Percentiles rank a stretch among this genome's conserved stretches.
These are phyloP conservation scores for Sugiyamaella xylanicola DNA, from an alignment of 1,139 yeast genomes.

Conservation along the genomic window DNA sequence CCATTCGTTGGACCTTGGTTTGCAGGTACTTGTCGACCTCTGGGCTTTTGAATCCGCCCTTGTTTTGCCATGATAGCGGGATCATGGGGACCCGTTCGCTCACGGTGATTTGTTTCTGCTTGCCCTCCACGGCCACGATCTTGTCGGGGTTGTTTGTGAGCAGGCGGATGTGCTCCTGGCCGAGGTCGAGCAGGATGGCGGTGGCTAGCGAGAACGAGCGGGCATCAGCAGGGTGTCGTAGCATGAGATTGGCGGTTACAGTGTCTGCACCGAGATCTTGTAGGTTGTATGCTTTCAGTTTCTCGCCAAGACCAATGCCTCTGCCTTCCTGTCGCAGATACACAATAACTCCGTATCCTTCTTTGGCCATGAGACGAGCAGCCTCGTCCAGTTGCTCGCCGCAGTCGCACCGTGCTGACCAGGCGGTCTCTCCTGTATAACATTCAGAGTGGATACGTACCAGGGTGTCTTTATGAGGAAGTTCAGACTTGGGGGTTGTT, in stretches of 20 bases:
- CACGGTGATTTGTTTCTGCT: slow-evolving; percentile 66
- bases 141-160: slow-evolving; percentile 97
- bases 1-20: slow-evolving; percentile 96
- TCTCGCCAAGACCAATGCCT: slow-evolving; percentile 96
- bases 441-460: slow-evolving; percentile 95
- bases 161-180: slow-evolving; percentile 68
- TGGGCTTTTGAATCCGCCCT: slow-evolving; percentile 71
- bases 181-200: slow-evolving; percentile 84
- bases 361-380: slow-evolving; percentile 83
- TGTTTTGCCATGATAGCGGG: slow-evolving; percentile 84
- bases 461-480: slow-evolving; percentile 48
- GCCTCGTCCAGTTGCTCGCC: slow-evolving; percentile 99
- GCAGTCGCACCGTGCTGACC: slow-evolving; percentile 98
- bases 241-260: slow-evolving; percentile 88
- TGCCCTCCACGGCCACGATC: slow-evolving; percentile 90
- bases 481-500: not conserved
- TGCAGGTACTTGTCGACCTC: slow-evolving; percentile 92
- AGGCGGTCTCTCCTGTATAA: slow-evolving; percentile 98
- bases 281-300: slow-evolving; percentile 91
- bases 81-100: slow-evolving; percentile 93
- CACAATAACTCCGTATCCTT: slow-evolving; percentile 91
- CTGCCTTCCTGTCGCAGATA: slow-evolving; percentile 97
- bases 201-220: slow-evolving; percentile 92
- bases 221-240: slow-evolving; percentile 96
- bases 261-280: slow-evolving; percentile 99